Evolutionary conservation across 2,329 filamentous ascomycete genomes (phyloP), one percentile per base, ranked within the genome.

Genomic region (Aspergillus sclerotialis): DNA sequence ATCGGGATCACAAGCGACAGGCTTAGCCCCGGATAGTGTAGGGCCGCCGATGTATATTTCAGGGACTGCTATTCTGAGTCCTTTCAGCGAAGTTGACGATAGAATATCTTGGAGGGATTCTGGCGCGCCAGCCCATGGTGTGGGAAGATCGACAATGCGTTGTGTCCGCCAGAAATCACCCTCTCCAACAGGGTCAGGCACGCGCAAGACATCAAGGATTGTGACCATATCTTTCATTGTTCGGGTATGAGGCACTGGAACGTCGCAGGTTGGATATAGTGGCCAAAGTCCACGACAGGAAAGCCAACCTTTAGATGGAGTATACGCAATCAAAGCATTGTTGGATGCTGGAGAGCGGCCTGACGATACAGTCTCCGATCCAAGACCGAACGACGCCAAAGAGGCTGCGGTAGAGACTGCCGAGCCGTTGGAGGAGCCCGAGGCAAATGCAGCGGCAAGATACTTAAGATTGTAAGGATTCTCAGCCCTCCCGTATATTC

Each of bases 151-250:
- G 0, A 76, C 53, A 32, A 64, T 64, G 0, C 50, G 53, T 36
- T 79, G 74, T 11, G 68, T 60, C 4, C 71, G 59, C 66, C 73
- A 78, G 43, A 78, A 78, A 39, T 78, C 73, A 1, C 70, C 66
- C 4, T 42, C 33, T 0, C 55, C 55, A 3, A 58, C 52, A 2
- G 48, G 11, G 38, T 78, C 74, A 0, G 64, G 51, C 0, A 50
- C 56, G 0, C 60, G 64, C 32, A 76, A 58, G 6, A 73, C 63
- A 28, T 72, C 63, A 0, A 78, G 54, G 0, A 78, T 44, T 0
- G 52, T 47, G 7, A 76, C 56, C 50, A 78, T 55, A 46, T 78
- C 74, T 2, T 50, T 39, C 28, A 76, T 58, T 0, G 64, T 70
- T 16, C 72, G 56, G 0, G 73, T 68, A 34, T 75, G 69, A 1